Conservation (phyloP, 257 asterid species). For the Jacaranda copaia region DNA sequence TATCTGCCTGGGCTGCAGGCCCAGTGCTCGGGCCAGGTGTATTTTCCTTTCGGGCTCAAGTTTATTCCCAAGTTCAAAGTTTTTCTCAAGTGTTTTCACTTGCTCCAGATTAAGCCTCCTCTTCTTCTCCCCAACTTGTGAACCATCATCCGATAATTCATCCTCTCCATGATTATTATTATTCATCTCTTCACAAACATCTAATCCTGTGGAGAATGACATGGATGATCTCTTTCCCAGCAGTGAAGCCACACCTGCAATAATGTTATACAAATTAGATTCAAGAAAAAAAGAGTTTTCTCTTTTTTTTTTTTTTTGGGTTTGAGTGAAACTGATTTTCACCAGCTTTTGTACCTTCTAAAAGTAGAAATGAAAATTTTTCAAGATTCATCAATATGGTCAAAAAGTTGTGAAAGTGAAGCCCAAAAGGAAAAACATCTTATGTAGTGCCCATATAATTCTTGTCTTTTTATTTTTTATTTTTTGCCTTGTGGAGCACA, state of each 20-base stretch:
- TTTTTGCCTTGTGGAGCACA: too few species aligned
- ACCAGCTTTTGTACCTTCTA: slow-evolving; percentile 9
- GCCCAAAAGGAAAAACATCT: neutral
- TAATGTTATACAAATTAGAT: neutral
- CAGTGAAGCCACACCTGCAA: slow-evolving; percentile 43
- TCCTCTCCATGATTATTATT: slow-evolving; percentile 41
- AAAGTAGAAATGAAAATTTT: slow-evolving; percentile 29
- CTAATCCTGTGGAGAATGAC: slow-evolving; percentile 44
- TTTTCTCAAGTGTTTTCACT: slow-evolving; percentile 60
- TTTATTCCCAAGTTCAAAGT: slow-evolving; percentile 61
- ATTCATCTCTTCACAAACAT: slow-evolving; percentile 44
- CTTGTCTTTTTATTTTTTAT: too few species aligned
- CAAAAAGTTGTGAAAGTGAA: slow-evolving; percentile 33
- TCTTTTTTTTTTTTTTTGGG: too few species aligned
- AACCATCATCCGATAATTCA: slow-evolving; percentile 65
- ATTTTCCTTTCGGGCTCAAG: slow-evolving; percentile 71
- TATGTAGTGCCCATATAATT: neutral
- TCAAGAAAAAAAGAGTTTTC: neutral
- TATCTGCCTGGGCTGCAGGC: slow-evolving; percentile 69
- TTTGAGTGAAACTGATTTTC: neutral
- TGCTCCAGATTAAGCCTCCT: slow-evolving; percentile 66
- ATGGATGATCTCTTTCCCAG: slow-evolving; percentile 57
- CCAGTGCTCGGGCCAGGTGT: slow-evolving; percentile 70
- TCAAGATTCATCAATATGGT: slow-evolving; percentile 41
- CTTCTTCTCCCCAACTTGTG: slow-evolving; percentile 64